These are phyloP conservation scores for Uronychia setigera DNA, from an alignment of 73 alveolate genomes.

Conservation along the genomic window DNA sequence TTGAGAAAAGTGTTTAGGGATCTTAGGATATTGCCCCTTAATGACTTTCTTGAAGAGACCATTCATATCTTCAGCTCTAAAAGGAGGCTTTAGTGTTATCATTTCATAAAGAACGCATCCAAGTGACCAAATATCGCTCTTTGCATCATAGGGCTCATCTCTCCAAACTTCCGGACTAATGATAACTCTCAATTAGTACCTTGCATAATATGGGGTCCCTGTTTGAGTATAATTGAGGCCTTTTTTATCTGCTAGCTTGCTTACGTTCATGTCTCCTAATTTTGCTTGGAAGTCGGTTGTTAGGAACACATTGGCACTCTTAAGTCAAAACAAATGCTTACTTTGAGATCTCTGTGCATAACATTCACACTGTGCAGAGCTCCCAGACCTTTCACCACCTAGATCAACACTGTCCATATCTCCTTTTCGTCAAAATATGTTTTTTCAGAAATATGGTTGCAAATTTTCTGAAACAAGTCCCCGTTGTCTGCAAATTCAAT, in stretches of 20 bases:
- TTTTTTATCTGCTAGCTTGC: conserved; percentile 63
- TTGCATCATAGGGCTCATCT: conserved; percentile 75
- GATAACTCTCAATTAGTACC: conserved; percentile 69
- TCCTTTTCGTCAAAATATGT: conserved; percentile 61
- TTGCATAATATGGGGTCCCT: conserved; percentile 80
- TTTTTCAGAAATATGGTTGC: conserved; percentile 53
- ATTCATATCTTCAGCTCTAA: conserved; percentile 69
- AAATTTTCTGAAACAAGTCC: conserved; percentile 74
- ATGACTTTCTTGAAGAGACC: conserved; percentile 72
- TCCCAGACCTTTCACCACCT: conserved; percentile 65
- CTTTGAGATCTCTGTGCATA: conserved; percentile 78
- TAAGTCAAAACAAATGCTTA: not conserved
- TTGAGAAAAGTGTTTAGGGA: conserved; percentile 61
- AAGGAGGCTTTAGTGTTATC: conserved; percentile 75
- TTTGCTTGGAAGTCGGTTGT: conserved; percentile 66
- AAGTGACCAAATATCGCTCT: conserved; percentile 80
- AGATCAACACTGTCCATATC: conserved; percentile 78
- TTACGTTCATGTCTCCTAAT: conserved; percentile 83
- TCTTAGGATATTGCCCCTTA: conserved; percentile 66
- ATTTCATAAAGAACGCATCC: conserved; percentile 83
- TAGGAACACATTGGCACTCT: conserved; percentile 77
- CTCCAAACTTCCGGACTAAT: conserved; percentile 84
- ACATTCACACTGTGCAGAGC: conserved; percentile 70
- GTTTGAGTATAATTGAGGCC: conserved; percentile 58
- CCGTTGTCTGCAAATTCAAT: conserved; percentile 88